A percentile compares a stretch with the other conserved stretches of the same genome.
phyloP scores from a whole-genome alignment of 495 filamentous ascomycete species.

The Xylaria venustula region DNA sequence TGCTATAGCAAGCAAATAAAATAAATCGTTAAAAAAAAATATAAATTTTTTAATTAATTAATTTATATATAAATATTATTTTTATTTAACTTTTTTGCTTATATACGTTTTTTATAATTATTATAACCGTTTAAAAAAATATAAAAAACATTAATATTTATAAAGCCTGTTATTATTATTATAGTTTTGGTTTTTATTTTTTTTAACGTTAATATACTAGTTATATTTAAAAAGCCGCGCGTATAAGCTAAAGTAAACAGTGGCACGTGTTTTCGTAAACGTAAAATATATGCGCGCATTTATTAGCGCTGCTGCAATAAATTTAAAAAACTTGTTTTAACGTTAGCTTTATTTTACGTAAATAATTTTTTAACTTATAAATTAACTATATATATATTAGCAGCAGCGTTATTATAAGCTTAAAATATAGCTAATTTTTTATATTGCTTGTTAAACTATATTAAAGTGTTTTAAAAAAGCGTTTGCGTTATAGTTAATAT shows the following conservation, averaged over 20 bases:
- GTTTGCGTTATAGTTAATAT: background rate
- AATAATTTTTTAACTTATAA: background rate
- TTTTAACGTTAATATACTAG: background rate
- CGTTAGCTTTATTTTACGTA: background rate
- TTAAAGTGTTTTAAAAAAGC: background rate
- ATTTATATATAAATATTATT: background rate
- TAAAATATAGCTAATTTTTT: background rate
- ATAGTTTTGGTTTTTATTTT: background rate
- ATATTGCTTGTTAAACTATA: background rate
- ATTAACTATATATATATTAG: background rate
- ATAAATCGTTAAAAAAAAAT: no score
- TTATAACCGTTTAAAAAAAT: background rate
- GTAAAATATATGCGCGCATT: background rate
- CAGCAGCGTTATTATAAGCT: background rate
- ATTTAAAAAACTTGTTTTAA: background rate
- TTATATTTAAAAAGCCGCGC: conserved; percentile 3
- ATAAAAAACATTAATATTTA: background rate
- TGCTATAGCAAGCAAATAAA: no score
- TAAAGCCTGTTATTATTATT: background rate
- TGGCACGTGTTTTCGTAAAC: background rate
- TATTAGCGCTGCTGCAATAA: background rate
- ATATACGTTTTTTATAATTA: background rate
- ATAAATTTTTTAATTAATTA: background rate
- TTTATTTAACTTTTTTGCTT: background rate
- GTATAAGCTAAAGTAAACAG: background rate